Evolutionary conservation across 192 early-diverging fungal genomes (phyloP), one percentile per base, ranked within the genome.

Genomic region (Fimicolochytrium jonesii): DNA sequence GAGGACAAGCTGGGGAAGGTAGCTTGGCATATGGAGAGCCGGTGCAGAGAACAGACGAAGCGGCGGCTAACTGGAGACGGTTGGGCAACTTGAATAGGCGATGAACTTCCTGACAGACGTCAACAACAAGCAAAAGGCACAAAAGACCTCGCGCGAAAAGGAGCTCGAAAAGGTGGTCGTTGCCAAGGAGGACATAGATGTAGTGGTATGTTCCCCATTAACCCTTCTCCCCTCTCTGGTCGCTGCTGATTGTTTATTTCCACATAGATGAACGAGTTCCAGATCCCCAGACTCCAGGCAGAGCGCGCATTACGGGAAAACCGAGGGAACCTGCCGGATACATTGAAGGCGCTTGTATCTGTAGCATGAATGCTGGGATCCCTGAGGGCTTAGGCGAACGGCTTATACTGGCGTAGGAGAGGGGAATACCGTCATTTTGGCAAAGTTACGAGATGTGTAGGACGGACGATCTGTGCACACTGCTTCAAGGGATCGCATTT

Each of bases 1-100:
- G 51, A 72, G 46, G 56, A 59, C 4, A 80, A 80, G 53, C 44
- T 83, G 18, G 76, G 75, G 39, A 73, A 83, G 76, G 81, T 80
- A 72, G n/a, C n/a, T n/a, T n/a, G n/a, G n/a, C 20, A 3, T 23
- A 45, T 22, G 3, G 46, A 45, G 39, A 15, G 20, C 3, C 15
- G 11, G 37, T 15, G 10, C 29, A 22, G 41, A 26, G 11, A 62
- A 59, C 23, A 48, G 22, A 39, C 37, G 9, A 11, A 17, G 37
- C 9, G 17, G 10, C 37, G 17, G 9, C 37, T 17, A 17, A 39
- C 17, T 39, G 37, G 37, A 39, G 17, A 39, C 9, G 9, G 37
- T 48, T 2, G 18, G 26, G 11, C 61, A 25, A 35, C 34, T 50
- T 54, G 4, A n/a, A 36, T 20, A 82, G 80, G 72, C 77, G 4